phyloP scores from a whole-genome alignment of 352 stramenopile species.

The Phytopythium chamaehyphon region DNA sequence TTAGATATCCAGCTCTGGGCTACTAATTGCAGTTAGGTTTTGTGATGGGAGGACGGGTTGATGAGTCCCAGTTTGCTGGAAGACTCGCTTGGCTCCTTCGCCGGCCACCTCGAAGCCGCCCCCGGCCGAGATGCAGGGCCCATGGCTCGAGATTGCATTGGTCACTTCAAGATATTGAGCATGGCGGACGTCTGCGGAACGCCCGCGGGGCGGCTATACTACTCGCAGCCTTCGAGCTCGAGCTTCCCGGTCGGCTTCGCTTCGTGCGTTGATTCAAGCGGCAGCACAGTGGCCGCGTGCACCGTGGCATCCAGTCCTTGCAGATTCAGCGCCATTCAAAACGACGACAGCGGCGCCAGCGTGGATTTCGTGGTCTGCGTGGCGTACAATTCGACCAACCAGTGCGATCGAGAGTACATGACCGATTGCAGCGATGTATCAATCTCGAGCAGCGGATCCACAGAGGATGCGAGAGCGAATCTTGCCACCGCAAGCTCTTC shows the following conservation, averaged over 20 bases:
- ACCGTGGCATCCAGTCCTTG: background rate
- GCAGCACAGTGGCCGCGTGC: background rate
- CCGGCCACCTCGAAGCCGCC: too few species aligned
- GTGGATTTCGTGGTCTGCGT: conserved; percentile 5
- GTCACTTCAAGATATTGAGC: background rate
- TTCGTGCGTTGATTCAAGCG: background rate
- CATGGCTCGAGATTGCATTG: too few species aligned
- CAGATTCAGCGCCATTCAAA: background rate
- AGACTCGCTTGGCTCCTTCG: background rate
- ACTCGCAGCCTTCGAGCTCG: background rate
- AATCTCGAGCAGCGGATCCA: background rate
- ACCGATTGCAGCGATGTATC: background rate
- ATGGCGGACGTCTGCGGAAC: background rate
- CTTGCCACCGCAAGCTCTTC: background rate
- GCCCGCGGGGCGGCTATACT: conserved; percentile 1
- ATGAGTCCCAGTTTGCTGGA: too few species aligned
- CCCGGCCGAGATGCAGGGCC: too few species aligned
- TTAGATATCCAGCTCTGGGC: too few species aligned
- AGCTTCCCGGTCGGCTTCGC: background rate
- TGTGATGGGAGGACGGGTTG: too few species aligned
- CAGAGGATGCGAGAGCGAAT: background rate
- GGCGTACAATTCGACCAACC: conserved; percentile 6
- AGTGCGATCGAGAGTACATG: conserved; percentile 6
- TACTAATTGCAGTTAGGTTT: too few species aligned
- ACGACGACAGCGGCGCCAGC: conserved; percentile 1